phyloP scores from a whole-genome alignment of 2,329 filamentous ascomycete genomes.

The Beauveria rudraprayagi region DNA sequence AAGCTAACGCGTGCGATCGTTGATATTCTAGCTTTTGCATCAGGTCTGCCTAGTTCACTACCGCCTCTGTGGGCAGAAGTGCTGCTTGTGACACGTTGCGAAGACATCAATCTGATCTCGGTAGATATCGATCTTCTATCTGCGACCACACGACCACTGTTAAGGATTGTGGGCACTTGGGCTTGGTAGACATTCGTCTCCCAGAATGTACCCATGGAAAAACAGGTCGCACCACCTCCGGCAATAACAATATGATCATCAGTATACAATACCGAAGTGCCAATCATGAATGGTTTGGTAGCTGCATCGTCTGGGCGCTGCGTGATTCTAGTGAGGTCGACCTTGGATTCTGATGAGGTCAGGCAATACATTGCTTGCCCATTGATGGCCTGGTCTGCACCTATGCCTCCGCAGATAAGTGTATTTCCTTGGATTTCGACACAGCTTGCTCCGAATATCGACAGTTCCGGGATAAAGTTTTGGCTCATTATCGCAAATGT shows the following conservation, averaged over 20 bases:
- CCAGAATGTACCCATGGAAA: slow-evolving; percentile 85
- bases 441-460: slow-evolving; percentile 26
- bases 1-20: slow-evolving; percentile 46
- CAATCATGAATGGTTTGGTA: slow-evolving; percentile 57
- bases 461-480: slow-evolving; percentile 13
- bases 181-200: slow-evolving; percentile 52
- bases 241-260: slow-evolving; percentile 50
- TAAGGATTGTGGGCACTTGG: slow-evolving; percentile 11
- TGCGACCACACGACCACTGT: background rate
- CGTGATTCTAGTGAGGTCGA: slow-evolving; percentile 9
- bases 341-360: background rate
- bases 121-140: background rate
- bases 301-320: slow-evolving; percentile 3
- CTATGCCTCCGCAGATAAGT: slow-evolving; percentile 27
- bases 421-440: slow-evolving; percentile 16
- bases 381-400: slow-evolving; percentile 19
- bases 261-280: slow-evolving; percentile 48
- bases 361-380: slow-evolving; percentile 12
- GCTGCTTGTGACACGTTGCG: slow-evolving; percentile 8
- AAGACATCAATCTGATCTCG: background rate
- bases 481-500: background rate
- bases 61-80: slow-evolving; percentile 4
- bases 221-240: slow-evolving; percentile 80
- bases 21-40: slow-evolving; percentile 17
- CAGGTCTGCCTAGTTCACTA: background rate